Evolutionary conservation across 1,284 basidiomycete species (phyloP), one percentile per base, ranked within the genome.

Genomic region (Microbotryomycetes sp.): DNA sequence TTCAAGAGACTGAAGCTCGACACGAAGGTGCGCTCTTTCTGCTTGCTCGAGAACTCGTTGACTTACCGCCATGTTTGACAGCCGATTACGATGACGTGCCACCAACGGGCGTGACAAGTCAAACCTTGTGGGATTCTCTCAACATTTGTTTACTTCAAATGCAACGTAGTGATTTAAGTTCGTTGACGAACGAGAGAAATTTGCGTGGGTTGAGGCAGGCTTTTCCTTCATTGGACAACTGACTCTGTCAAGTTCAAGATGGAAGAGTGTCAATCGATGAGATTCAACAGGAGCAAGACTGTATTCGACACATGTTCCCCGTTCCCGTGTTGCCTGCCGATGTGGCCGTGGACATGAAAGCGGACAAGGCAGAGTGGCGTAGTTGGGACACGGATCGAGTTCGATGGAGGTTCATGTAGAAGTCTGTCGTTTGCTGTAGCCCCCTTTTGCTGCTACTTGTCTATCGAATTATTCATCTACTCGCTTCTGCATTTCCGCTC

Each of bases 41-140:
- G 36, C 52, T 55, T 32, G 30, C n/a, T 32, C 22, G 31, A 23
- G 31, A 16, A 32, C 45, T 4, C 28, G 7, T n/a, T 19, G 16
- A 25, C 14, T 50, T 50, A 14, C 42, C 47, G 77, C 4, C 49
- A 25, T 32, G 16, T 6, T 19, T 19, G 6, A 53, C 54, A n/a
- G 45, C 12, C 19, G 42, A 55, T 16, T 30, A 47, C n/a, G 57
- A 63, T 0, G 58, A 63, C 29, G 70, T 76, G 56, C 80, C 81
- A 80, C 82, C 59, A 78, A 77, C 45, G 59, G 89, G 87, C 15
- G 83, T 92, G 45, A 87, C 85, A 3, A 86, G 86, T 25, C 80
- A 80, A 30, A 81, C 86, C 4, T 77, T 96, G 42, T 94, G 92
- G 92, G 87, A 88, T 52, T 88, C 86, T 70, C 76, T 94, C 48